A percentile compares a stretch with the other conserved stretches of the same genome.
phyloP scores from a whole-genome alignment of 2,329 filamentous ascomycete genomes.

The Verticillium longisporum region DNA sequence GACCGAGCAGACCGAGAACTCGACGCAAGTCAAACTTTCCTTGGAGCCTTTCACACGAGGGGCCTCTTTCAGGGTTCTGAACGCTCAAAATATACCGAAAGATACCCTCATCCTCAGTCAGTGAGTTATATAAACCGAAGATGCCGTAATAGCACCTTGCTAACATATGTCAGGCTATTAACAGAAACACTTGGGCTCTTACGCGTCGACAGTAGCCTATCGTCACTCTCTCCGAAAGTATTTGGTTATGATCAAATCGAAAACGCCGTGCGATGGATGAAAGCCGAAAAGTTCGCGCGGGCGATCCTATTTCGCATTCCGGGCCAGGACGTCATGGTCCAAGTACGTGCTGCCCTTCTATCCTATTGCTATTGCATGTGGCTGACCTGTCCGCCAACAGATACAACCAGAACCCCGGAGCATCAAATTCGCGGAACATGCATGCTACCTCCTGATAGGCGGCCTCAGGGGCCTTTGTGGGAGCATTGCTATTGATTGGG shows the following conservation, averaged over 20 bases:
- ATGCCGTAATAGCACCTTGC: neutral
- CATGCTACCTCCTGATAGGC: constrained; percentile 27
- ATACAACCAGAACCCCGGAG: neutral
- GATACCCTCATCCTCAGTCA: too few species aligned
- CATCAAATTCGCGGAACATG: constrained; percentile 12
- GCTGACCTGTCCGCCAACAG: neutral
- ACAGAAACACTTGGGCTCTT: neutral
- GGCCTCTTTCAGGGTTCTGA: neutral
- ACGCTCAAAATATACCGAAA: neutral
- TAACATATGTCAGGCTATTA: neutral
- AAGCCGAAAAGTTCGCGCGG: constrained; percentile 27
- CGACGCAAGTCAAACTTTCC: constrained; percentile 18
- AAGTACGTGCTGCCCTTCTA: neutral
- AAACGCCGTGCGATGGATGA: neutral
- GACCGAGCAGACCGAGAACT: constrained; percentile 20
- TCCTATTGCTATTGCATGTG: too few species aligned
- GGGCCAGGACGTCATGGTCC: neutral
- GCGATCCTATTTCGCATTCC: constrained; percentile 21
- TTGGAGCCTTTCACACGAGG: constrained; percentile 2
- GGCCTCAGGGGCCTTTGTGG: constrained; percentile 28
- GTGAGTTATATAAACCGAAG: neutral
- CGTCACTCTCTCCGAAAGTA: neutral
- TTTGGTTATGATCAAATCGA: neutral
- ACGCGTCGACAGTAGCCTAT: too few species aligned
- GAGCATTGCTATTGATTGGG: constrained; percentile 23